Evolutionary conservation across 768 basidiomycete genomes (phyloP).

Genomic region (Cystobasidiopsis lactophilus): DNA sequence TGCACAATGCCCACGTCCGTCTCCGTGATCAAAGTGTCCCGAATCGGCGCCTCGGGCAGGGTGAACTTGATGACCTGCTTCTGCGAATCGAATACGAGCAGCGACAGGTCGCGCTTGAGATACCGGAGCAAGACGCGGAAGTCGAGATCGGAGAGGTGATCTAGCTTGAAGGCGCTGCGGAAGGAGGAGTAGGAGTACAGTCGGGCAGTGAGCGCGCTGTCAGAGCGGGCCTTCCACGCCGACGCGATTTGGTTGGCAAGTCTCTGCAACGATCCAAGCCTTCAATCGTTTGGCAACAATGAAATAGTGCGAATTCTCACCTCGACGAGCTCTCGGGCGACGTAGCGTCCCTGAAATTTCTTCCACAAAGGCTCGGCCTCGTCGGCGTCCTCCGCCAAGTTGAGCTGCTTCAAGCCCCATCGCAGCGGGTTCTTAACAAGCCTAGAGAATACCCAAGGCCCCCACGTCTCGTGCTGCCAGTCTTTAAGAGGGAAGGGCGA

Average conservation of each 20-base stretch:
- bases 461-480: constrained; percentile 30
- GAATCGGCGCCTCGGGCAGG: constrained; percentile 23
- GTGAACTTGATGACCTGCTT: constrained; percentile 62
- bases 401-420: constrained; percentile 69
- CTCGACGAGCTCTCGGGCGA: constrained; percentile 43
- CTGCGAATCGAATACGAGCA: constrained; percentile 34
- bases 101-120: constrained; percentile 49
- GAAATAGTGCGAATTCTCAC: too few species aligned
- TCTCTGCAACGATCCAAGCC: too few species aligned
- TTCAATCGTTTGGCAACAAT: too few species aligned
- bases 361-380: constrained; percentile 33
- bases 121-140: constrained; percentile 48
- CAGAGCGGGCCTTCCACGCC: constrained; percentile 35
- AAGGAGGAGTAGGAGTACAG: constrained; percentile 45
- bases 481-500: too few species aligned
- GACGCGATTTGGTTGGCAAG: too few species aligned
- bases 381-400: constrained; percentile 43
- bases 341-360: constrained; percentile 45
- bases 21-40: constrained; percentile 38
- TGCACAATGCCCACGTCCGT: constrained; percentile 66
- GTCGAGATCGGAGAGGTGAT: constrained; percentile 38
- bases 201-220: constrained; percentile 28
- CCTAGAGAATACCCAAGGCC: constrained; percentile 44
- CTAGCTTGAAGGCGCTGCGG: constrained; percentile 33
- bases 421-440: constrained; percentile 57